Base-by-base conservation (phyloP, 1,284 basidiomycete species). In the Serendipita sp. region DNA sequence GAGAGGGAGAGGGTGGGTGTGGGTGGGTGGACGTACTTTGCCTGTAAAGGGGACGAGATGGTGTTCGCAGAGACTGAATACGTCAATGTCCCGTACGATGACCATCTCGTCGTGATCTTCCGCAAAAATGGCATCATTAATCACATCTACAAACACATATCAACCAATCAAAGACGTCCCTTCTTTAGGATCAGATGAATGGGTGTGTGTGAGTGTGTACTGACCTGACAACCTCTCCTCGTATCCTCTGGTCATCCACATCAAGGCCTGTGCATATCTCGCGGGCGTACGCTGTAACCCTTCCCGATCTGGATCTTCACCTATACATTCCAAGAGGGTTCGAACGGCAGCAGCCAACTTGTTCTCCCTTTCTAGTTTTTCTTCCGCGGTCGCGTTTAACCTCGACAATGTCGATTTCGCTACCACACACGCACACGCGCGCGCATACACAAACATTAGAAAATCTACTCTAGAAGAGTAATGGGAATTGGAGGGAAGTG, bases 51-150 rank as follows among this genome's bases (percentile, higher is more conserved):
- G 96, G 35, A 99, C 95, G 67, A 99, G 81, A 75, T 99, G 96
- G 72, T 99, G 96, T 77, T 99, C 96, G 76, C 96, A 99, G 62
- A 99, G 77, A 70, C 91, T 94, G 64, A 93, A 97, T 66, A 99
- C 88, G 72, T 97, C 92, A 70, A 99, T 99, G 72, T 99, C 94
- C 65, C 91, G 84, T 60, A 99, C 96, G 66, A 99, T 86, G 62
- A 99, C 95, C 93, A 99, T 96, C 74, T 99, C 96, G 71, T 99
- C 96, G 77, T 99, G 96, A 74, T 99, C 93, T 75, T 99, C 96
- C 62, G 93, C 90, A 72, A 99, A 99, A 45, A 99, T 86, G 61
- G 96, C 96, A 78, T 97, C 92, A 74, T 97, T 96, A 68, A 99
- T 97, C 67, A 99, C 94, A 72, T 99, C 95, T 90, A 44, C 32